A percentile compares a stretch with the other conserved stretches of the same genome.
Evolutionary conservation across 805 yeast genomes (phyloP).

Genomic region (Komagataella ulmi): DNA sequence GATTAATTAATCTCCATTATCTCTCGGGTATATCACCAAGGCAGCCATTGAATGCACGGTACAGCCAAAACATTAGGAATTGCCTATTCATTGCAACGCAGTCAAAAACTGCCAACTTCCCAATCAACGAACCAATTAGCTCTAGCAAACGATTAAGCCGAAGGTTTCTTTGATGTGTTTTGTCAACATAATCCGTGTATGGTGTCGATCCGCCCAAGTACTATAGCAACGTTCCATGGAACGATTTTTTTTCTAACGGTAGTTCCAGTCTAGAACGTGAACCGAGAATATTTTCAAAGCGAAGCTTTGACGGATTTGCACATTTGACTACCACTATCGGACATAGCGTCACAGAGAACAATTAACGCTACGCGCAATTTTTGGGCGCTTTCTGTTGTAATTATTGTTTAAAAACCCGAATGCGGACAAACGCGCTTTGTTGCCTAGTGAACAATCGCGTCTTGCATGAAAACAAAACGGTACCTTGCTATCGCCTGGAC

Average conservation of each 20-base stretch:
- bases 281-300: background rate
- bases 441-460: background rate
- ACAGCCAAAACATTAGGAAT: too few relatives aligned
- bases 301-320: background rate
- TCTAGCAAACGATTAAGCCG: too few relatives aligned
- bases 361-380: background rate
- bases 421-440: background rate
- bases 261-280: background rate
- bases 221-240: background rate
- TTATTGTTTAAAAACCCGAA: background rate
- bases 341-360: background rate
- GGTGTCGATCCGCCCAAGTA: background rate
- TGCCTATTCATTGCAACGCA: too few relatives aligned
- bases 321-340: background rate
- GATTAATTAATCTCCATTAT: background rate
- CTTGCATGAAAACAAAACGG: background rate
- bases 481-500: background rate
- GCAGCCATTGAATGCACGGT: too few relatives aligned
- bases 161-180: too few relatives aligned
- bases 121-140: too few relatives aligned
- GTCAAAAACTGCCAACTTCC: too few relatives aligned
- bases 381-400: background rate
- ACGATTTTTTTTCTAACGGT: background rate
- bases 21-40: background rate
- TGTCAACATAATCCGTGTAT: background rate